Base-by-base conservation (phyloP, 208 protist species). In the Trypanosoma brucei region DNA sequence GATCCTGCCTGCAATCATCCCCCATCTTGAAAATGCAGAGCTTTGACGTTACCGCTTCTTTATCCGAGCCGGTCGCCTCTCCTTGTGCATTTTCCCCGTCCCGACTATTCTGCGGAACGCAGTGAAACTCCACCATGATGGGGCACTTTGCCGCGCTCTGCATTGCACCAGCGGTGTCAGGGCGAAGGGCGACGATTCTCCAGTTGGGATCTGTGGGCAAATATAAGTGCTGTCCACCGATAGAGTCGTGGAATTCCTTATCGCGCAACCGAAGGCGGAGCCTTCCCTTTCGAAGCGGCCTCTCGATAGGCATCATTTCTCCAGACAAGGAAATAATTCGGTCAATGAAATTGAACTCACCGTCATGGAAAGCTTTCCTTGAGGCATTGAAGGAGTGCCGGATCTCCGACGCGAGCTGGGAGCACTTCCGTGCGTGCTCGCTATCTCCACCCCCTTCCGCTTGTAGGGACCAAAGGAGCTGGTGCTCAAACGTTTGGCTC, bases 1-100 rank as follows among this genome's bases (percentile, higher is more conserved):
- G 84, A 72, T 98, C 96, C 64, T 97, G 94, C 33, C 96, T 82
- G 67, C 90, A 95, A 79, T 98, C 96, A 78, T 98, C 96, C 22
- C 94, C 92, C 80, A 94, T 92, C 81, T 98, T 97, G 75, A 97
- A 97, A 55, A 98, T 97, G 72, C 92, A 94, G 60, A 88, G 73
- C 65, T 91, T 92, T 44, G 48, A 7, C n/a, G 22, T 35, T 38
- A 3, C 38, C 34, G 2, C 11, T 44, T 48, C 38, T 22, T 45
- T 38, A 3, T 42, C 59, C 35, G 22, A 40, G 31, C 42, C 22
- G 22, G 22, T 22, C 22, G 22, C 22, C 22, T 22, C 22, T 22
- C 22, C 22, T 22, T 22, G 49, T 5, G 55, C 42, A 11, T 42
- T n/a, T 33, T 72, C 68, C 36, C 53, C 78, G 62, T 90, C 84